phyloP scores from a whole-genome alignment of 1,139 yeast species.

The Magnusiomyces fungicola region DNA sequence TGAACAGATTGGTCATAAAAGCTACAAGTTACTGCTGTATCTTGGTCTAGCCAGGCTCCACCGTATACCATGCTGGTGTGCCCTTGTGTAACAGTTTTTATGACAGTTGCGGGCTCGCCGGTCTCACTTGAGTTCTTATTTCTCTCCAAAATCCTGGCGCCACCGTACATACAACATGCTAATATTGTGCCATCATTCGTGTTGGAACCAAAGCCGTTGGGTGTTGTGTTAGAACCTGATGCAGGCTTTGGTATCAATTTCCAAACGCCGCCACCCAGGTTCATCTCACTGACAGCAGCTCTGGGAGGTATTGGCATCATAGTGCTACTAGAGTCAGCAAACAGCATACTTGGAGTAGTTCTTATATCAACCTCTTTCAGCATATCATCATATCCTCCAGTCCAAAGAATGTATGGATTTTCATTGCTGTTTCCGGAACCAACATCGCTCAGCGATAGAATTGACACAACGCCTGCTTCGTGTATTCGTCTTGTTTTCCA shows the following conservation, averaged over 20 bases:
- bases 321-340: slow-evolving; percentile 33
- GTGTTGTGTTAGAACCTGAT: too few species aligned
- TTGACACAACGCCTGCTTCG: slow-evolving; percentile 83
- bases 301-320: slow-evolving; percentile 1
- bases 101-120: slow-evolving; percentile 37
- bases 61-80: slow-evolving; percentile 95
- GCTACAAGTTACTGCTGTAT: slow-evolving; percentile 65
- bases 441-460: slow-evolving; percentile 35
- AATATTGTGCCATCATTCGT: slow-evolving; percentile 41
- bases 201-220: too few species aligned
- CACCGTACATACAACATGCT: slow-evolving; percentile 93
- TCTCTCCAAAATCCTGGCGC: slow-evolving; percentile 58
- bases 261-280: slow-evolving; percentile 95
- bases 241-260: slow-evolving; percentile 60
- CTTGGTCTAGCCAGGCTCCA: slow-evolving; percentile 67
- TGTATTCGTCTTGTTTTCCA: slow-evolving; percentile 61
- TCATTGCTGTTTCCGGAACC: slow-evolving; percentile 29
- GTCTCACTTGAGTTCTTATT: slow-evolving; percentile 25
- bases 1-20: slow-evolving; percentile 78
- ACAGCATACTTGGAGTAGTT: slow-evolving; percentile 43
- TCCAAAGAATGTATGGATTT: slow-evolving; percentile 45
- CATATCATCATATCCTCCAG: slow-evolving; percentile 89
- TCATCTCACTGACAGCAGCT: slow-evolving; percentile 28
- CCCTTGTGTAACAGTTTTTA: slow-evolving; percentile 50
- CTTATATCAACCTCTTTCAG: slow-evolving; percentile 65